Conservation (phyloP, 164 flowering plant genomes). For the Saururus chinensis region DNA sequence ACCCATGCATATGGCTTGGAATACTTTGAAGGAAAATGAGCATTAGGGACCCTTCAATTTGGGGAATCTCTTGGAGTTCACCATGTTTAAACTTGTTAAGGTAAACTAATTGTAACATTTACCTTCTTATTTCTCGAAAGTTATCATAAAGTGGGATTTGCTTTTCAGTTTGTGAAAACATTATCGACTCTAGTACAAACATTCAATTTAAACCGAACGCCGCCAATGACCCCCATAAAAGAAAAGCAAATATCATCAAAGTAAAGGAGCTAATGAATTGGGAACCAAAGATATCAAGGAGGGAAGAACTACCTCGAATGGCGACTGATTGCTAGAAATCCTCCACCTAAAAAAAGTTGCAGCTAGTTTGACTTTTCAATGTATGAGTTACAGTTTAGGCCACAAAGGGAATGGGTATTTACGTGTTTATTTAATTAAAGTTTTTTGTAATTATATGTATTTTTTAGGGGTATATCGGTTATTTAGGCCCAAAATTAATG, state of each 20-base stretch:
- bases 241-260: constrained; percentile 84
- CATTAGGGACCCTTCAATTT: constrained; percentile 88
- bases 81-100: constrained; percentile 94
- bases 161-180: constrained; percentile 62
- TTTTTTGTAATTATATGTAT: no score
- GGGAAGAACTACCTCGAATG: constrained; percentile 77
- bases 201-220: constrained; percentile 74
- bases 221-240: constrained; percentile 85
- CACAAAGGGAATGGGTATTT: no score
- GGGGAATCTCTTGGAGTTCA: constrained; percentile 93
- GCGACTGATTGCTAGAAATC: constrained; percentile 66
- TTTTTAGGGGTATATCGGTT: no score
- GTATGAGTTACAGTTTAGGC: no score
- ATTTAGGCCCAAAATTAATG: no score
- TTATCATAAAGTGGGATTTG: background rate
- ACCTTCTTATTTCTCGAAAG: background rate
- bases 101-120: constrained; percentile 16
- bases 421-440: no score
- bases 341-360: no score
- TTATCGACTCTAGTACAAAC: constrained; percentile 68
- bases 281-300: constrained; percentile 75
- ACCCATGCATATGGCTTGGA: constrained; percentile 74
- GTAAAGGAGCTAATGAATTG: constrained; percentile 84
- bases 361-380: no score
- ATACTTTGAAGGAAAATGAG: constrained; percentile 80